phyloP scores from a whole-genome alignment of 257 asterid genomes.

The Anisodus acutangulus region DNA sequence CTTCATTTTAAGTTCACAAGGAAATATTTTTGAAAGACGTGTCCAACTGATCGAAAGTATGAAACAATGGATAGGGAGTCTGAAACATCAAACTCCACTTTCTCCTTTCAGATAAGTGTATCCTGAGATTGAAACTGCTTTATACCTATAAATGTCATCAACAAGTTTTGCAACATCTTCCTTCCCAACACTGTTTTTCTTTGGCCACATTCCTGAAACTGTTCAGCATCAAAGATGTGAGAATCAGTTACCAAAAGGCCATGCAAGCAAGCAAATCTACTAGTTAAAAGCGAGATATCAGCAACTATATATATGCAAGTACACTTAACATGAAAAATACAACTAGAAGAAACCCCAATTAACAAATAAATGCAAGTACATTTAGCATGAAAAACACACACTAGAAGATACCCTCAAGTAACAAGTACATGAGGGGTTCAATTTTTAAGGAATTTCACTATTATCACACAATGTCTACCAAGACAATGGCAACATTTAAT shows the following conservation, averaged over 20 bases:
- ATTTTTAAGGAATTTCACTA: conserved; percentile 9
- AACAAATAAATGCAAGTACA: not conserved
- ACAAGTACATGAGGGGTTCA: not conserved
- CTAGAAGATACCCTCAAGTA: not conserved
- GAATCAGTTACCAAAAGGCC: not conserved
- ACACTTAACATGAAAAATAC: not conserved
- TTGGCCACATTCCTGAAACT: conserved; percentile 82
- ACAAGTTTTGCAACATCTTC: conserved; percentile 83
- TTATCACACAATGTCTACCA: conserved; percentile 18
- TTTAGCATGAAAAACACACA: not conserved
- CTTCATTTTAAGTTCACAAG: not conserved
- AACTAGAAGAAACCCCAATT: not conserved
- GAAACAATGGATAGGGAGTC: conserved; percentile 8
- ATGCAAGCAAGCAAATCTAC: not conserved
- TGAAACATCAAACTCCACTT: not conserved
- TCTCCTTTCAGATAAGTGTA: not conserved
- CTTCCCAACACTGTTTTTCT: conserved; percentile 73
- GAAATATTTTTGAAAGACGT: not conserved
- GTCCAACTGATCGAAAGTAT: not conserved
- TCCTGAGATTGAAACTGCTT: conserved; percentile 24
- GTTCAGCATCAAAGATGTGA: conserved; percentile 28
- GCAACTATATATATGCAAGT: not conserved
- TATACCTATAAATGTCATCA: conserved; percentile 87
- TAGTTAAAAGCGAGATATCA: not conserved
- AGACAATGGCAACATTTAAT: not conserved